Percentiles rank a stretch among this genome's conserved stretches.
Evolutionary conservation across 2,329 filamentous ascomycete genomes (phyloP).

Genomic region (Verticillium albo-atrum): DNA sequence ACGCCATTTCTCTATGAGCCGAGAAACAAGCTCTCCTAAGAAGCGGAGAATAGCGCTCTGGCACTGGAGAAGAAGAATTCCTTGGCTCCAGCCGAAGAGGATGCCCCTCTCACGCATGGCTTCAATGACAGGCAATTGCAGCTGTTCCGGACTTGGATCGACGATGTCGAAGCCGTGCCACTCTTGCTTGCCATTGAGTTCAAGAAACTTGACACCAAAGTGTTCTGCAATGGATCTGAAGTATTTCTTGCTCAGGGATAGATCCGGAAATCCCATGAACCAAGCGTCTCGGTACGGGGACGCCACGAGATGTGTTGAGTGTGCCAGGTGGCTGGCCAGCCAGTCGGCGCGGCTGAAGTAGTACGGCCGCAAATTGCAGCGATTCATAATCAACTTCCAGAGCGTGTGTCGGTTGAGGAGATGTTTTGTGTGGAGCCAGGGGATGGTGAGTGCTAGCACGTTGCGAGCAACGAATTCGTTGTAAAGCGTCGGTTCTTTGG

Average conservation of each 20-base stretch:
- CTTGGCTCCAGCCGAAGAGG: slow-evolving; percentile 5
- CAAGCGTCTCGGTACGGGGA: slow-evolving; percentile 1
- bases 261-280: slow-evolving; percentile 5
- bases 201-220: not conserved
- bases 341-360: slow-evolving; percentile 3
- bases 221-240: not conserved
- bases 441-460: not conserved
- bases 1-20: not conserved
- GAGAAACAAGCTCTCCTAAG: not conserved
- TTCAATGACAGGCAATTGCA: not conserved
- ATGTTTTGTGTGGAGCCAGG: slow-evolving; percentile 2
- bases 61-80: slow-evolving; percentile 2
- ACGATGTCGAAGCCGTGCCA: not conserved
- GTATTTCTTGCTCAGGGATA: not conserved
- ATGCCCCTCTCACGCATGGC: not conserved
- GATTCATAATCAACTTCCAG: slow-evolving; percentile 1
- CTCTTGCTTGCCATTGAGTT: not conserved
- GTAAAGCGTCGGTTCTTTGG: not conserved
- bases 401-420: not conserved
- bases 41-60: slow-evolving; percentile 3
- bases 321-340: not conserved
- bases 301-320: not conserved
- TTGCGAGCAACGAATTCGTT: not conserved
- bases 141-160: not conserved
- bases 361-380: not conserved